Conservation (phyloP, 2,329 filamentous ascomycete species). For the Balansia obtecta region DNA sequence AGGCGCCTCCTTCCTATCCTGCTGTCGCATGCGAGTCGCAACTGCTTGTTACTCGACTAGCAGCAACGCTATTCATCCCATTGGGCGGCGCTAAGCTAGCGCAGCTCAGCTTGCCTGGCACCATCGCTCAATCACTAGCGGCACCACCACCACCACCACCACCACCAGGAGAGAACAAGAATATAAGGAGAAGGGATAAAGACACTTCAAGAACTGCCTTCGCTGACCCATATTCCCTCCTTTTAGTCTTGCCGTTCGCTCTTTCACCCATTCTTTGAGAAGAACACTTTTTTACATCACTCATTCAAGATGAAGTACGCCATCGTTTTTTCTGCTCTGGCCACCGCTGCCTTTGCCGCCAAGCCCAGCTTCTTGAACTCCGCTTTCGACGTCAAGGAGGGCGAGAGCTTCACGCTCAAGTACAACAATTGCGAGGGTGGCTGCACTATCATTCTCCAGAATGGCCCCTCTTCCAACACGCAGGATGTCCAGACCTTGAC, state of each 20-base stretch:
- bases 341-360: constrained; percentile 17
- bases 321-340: constrained; percentile 16
- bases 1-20: neutral
- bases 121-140: neutral
- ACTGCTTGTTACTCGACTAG: neutral
- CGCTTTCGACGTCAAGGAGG: constrained; percentile 15
- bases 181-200: neutral
- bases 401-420: constrained; percentile 20
- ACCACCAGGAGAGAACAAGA: neutral
- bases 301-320: constrained; percentile 24
- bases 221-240: neutral
- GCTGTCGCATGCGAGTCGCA: neutral
- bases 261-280: neutral
- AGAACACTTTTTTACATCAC: neutral
- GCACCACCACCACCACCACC: neutral
- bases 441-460: constrained; percentile 24
- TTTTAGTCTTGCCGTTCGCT: neutral
- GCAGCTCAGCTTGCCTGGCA: neutral
- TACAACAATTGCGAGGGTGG: constrained; percentile 19
- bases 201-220: neutral
- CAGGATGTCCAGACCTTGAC: constrained; percentile 19
- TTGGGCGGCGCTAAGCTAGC: neutral
- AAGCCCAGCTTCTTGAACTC: constrained; percentile 21
- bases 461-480: constrained; percentile 16
- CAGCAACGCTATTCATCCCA: neutral